Conservation (phyloP, 306 rosid genomes). For the Psophocarpus tetragonolobus region DNA sequence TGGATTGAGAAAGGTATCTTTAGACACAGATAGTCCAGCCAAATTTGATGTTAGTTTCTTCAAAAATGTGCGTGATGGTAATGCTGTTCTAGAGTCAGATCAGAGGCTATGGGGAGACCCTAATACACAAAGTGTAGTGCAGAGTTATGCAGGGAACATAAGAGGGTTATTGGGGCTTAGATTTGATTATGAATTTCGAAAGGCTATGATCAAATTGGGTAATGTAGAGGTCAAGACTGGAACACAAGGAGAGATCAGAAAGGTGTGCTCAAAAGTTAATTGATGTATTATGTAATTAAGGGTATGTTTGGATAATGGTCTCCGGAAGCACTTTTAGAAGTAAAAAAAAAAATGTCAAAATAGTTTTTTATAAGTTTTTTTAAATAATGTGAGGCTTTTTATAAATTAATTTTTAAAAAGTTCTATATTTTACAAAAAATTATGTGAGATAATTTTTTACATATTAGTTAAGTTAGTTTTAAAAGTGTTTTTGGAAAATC, state of each 20-base stretch:
- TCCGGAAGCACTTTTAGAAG: too few relatives aligned
- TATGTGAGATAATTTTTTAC: too few relatives aligned
- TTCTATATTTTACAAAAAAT: too few relatives aligned
- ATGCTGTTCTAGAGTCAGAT: slow-evolving; percentile 67
- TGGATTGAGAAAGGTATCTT: slow-evolving; percentile 40
- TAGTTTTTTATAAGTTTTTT: too few relatives aligned
- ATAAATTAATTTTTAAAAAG: too few relatives aligned
- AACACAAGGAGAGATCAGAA: slow-evolving; percentile 63
- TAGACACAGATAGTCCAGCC: slow-evolving; percentile 53
- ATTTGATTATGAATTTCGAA: slow-evolving; percentile 56
- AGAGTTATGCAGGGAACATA: slow-evolving; percentile 55
- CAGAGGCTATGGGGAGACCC: slow-evolving; percentile 62
- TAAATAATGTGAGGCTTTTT: too few relatives aligned
- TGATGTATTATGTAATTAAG: neutral
- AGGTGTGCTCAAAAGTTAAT: slow-evolving; percentile 54
- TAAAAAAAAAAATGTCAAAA: too few relatives aligned
- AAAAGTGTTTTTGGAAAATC: too few relatives aligned
- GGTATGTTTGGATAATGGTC: too few relatives aligned
- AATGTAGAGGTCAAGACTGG: slow-evolving; percentile 62
- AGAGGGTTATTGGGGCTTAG: slow-evolving; percentile 57
- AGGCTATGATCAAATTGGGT: slow-evolving; percentile 71
- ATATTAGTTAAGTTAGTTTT: too few relatives aligned
- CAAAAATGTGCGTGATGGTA: slow-evolving; percentile 65
- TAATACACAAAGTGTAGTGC: slow-evolving; percentile 42
- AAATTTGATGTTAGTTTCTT: slow-evolving; percentile 58